A percentile compares a stretch with the other conserved stretches of the same genome.
Conservation (phyloP, 2,329 filamentous ascomycete species). For the Cadophora malorum region DNA sequence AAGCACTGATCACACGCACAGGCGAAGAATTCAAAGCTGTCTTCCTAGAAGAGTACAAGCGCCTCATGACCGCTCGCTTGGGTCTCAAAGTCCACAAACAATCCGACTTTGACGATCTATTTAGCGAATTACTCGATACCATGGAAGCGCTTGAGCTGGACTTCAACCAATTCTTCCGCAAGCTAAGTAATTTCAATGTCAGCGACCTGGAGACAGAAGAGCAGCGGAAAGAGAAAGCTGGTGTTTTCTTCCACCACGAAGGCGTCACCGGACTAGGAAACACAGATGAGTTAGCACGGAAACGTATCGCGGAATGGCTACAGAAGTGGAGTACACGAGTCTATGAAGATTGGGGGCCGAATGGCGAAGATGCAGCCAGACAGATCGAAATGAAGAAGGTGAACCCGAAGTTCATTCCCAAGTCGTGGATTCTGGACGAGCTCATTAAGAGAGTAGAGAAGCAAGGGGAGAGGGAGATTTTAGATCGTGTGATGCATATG, state of each 20-base stretch:
- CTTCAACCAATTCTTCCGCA: conserved; percentile 93
- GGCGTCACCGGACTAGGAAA: conserved; percentile 63
- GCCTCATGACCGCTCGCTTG: conserved; percentile 79
- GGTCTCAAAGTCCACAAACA: conserved; percentile 75
- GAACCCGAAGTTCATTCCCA: conserved; percentile 92
- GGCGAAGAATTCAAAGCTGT: conserved; percentile 89
- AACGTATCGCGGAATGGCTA: conserved; percentile 79
- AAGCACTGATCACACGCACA: conserved; percentile 78
- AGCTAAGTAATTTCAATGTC: conserved; percentile 69
- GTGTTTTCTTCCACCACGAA: conserved; percentile 81
- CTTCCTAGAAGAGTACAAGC: conserved; percentile 89
- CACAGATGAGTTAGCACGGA: conserved; percentile 68
- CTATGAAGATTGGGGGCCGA: conserved; percentile 75
- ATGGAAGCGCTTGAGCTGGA: conserved; percentile 85
- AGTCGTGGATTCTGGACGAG: conserved; percentile 93
- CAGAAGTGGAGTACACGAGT: conserved; percentile 76
- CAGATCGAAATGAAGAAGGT: conserved; percentile 78
- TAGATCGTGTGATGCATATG: conserved; percentile 82
- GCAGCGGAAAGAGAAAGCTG: conserved; percentile 67
- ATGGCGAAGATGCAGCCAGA: conserved; percentile 64
- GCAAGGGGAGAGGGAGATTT: conserved; percentile 78
- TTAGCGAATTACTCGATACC: conserved; percentile 81
- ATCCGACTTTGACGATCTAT: conserved; percentile 79
- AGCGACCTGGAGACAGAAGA: conserved; percentile 69
- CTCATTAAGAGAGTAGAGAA: conserved; percentile 89